A percentile compares a stretch with the other conserved stretches of the same genome.
These are phyloP conservation scores for Lachancea meyersii DNA, from an alignment of 805 yeast species.

Conservation along the genomic window DNA sequence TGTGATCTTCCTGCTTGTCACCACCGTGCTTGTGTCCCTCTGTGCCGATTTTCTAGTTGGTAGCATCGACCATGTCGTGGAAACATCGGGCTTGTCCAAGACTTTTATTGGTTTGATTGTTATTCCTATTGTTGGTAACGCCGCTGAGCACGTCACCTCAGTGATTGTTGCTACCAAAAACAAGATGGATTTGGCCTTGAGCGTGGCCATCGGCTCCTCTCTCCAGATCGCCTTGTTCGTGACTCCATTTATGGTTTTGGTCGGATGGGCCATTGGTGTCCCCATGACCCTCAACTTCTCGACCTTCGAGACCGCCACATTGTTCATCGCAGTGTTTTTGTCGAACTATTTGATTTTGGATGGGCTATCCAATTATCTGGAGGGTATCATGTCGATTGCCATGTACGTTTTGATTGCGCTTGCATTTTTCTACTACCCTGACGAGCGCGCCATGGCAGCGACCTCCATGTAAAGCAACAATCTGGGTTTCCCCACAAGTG, in stretches of 20 bases:
- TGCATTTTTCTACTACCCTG: conserved; percentile 88
- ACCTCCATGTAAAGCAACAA: background rate
- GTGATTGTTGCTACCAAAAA: conserved; percentile 90
- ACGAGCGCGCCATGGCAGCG: conserved; percentile 22
- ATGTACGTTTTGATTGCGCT: conserved; percentile 83
- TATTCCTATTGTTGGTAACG: conserved; percentile 96
- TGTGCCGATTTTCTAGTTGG: conserved; percentile 94
- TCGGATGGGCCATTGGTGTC: conserved; percentile 87
- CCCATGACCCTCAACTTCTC: conserved; percentile 92
- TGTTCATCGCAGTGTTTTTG: conserved; percentile 84
- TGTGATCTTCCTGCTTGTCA: conserved; percentile 44
- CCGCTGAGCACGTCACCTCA: conserved; percentile 98
- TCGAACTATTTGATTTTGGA: conserved; percentile 83
- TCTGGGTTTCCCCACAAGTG: background rate
- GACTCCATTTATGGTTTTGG: conserved; percentile 88
- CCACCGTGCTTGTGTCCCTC: conserved; percentile 76
- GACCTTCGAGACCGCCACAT: conserved; percentile 86
- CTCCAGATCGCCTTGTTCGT: conserved; percentile 92
- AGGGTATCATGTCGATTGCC: conserved; percentile 86
- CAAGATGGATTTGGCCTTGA: conserved; percentile 95
- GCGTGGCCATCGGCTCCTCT: conserved; percentile 95
- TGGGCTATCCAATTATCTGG: conserved; percentile 95
- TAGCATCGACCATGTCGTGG: conserved; percentile 85
- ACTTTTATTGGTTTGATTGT: conserved; percentile 91
- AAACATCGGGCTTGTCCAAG: conserved; percentile 77